phyloP scores from a whole-genome alignment of 345 rosid species.

The Syzygium aqueum region DNA sequence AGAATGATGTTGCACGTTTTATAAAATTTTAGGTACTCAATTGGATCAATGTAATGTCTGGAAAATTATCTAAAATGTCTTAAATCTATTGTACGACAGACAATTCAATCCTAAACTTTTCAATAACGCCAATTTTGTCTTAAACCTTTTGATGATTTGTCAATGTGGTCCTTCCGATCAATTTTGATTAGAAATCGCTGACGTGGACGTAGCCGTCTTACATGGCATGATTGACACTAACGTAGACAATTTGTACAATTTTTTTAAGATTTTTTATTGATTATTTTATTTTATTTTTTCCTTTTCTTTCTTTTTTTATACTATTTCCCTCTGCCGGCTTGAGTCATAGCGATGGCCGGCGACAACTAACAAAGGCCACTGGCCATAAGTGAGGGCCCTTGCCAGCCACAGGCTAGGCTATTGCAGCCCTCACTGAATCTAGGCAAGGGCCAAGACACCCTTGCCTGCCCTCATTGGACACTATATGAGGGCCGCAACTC shows the following conservation, averaged over 20 bases:
- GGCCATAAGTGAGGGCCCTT: neutral
- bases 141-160: neutral
- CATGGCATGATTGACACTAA: neutral
- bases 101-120: neutral
- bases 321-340: rapidly evolving
- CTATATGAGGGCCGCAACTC: no score
- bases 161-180: neutral
- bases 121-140: neutral
- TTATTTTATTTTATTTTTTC: neutral
- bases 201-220: rapidly evolving
- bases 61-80: neutral
- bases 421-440: neutral
- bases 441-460: neutral
- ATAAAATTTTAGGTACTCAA: neutral
- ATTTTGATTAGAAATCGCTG: no score
- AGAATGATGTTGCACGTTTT: neutral
- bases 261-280: neutral
- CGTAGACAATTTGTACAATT: neutral
- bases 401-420: rapidly evolving
- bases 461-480: no score
- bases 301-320: neutral
- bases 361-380: neutral
- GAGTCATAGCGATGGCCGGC: neutral
- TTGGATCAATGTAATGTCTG: neutral
- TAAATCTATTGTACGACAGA: rapidly evolving